Evolutionary conservation across 345 rosid genomes (phyloP).

Genomic region (Ceriops zippeliana): DNA sequence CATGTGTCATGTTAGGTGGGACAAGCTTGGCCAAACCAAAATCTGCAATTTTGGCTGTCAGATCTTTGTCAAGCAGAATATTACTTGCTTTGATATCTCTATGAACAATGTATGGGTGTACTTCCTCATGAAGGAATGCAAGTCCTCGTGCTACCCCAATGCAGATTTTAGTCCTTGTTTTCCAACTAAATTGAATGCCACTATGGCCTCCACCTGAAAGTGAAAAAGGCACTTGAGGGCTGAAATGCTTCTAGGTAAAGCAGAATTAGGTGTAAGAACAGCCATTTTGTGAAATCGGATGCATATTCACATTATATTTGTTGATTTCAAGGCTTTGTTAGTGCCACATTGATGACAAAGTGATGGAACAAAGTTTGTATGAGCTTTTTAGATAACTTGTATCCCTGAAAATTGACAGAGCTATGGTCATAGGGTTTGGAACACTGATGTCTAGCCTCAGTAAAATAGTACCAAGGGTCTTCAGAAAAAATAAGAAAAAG

Average conservation of each 20-base stretch:
- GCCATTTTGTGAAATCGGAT: background rate
- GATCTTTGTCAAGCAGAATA: constrained; percentile 74
- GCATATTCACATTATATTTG: background rate
- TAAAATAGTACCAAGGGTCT: background rate
- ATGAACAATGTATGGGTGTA: constrained; percentile 71
- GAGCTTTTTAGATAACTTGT: background rate
- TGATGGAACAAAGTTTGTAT: background rate
- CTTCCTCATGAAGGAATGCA: constrained; percentile 84
- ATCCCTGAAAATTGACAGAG: background rate
- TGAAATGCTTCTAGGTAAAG: constrained; percentile 9
- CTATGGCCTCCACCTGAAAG: constrained; percentile 49
- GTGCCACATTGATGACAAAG: background rate
- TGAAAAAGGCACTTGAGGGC: constrained; percentile 6
- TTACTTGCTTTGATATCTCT: constrained; percentile 99
- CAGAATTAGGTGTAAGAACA: background rate
- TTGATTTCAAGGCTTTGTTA: background rate
- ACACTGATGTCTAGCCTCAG: constrained; percentile 2
- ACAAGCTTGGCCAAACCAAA: constrained; percentile 95
- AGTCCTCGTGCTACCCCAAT: constrained; percentile 82
- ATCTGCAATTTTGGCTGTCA: constrained; percentile 85
- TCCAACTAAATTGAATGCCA: constrained; percentile 73
- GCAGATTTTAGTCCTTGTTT: constrained; percentile 59
- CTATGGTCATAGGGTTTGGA: background rate
- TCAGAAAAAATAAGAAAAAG: background rate
- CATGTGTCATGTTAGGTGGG: constrained; percentile 78